Base-by-base conservation (phyloP, 306 rosid genomes). In the Cucumis hystrix region DNA sequence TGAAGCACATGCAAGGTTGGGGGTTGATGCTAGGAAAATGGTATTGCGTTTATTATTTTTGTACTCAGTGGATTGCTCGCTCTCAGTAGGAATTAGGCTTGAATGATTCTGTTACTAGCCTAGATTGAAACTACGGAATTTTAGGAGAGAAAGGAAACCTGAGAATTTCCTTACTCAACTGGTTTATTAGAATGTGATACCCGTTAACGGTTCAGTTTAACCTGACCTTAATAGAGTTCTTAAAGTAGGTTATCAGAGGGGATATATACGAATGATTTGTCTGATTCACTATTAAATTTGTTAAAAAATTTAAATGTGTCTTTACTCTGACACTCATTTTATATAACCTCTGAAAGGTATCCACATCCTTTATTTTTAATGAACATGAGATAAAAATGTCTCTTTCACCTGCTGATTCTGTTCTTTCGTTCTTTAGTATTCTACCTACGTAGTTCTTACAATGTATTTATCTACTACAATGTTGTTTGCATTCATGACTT, bases 1-100 rank as follows among this genome's bases (percentile, higher is more conserved):
- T 79, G 99, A 95, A 89, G 97, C 91, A 47, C 99, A 95, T 79
- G 84, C 90, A 33, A 86, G 86, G 82, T 77, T 95, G 96, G 97
- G 96, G 45, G 87, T 92, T 65, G 95, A 90, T 72, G 86, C 97
- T 25, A 89, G 93, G 93, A 87, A 94, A 82, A 89, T 92, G 96
- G 99, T 95, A 87, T 75, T 18, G 39, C 45, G 58, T 45, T 68
- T 64, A 51, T 77, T 77, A 25, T 75, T 59, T 69, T 37, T 40
- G 80, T 70, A 51, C 71, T 58, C 57, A 18, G 10, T 61, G 78
- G 28, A 66, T 68, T 30, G 2, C 47, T 49, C n/a, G 35, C 18
- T 30, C 62, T 63, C 30, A 56, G 70, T 18, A 10, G 59, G 41
- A 9, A 64, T 75, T 17, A 71, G 37, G 47, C 30, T 62, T 35